Evolutionary conservation across 768 basidiomycete genomes (phyloP), one percentile per base, ranked within the genome.

Genomic region (Cystofilobasidium capitatum): DNA sequence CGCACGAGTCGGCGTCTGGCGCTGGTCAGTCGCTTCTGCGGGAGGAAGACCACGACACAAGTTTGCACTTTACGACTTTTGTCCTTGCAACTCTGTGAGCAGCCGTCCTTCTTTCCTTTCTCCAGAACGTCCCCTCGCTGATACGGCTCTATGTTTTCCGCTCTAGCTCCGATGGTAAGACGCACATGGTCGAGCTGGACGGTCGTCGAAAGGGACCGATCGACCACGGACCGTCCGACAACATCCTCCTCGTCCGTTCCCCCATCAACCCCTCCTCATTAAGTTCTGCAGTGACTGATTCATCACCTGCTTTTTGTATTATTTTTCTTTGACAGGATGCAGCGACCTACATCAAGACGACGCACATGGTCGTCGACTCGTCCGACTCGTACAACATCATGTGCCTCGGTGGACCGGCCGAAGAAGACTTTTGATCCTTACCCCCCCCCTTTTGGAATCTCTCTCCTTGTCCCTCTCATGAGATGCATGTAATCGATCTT

Each of bases 31-130:
- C 84, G 6, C 66, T 73, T 1, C 81, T 85, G 0, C 86, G 88
- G 3, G 67, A 62, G 12, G 76, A 78, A 1, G 81, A 88, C 71
- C 79, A 85, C 12, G 80, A 89, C 44, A 88, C 87, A 0, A 81
- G 88, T 72, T 79, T 90, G 10, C 93, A 96, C 77, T 97, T 93
- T 71, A 88, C 88, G 0, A 86, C 86, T 72, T 97, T 96, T 72
- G 83, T 96, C 39, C 81, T 82, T 66, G 88, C 88, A 0, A 84
- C 74, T 22, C 76, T 75, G 77, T 77, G 61, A 55, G 74, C 72
- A 16, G 3, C 9, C 20, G 24, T 9, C 8, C 16, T 35, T 24
- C 29, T 59, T 20, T 55, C 20, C 8, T 14, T 60, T 24, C 40
- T 24, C 22, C 26, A 20, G 20, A 1, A 24, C 33, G 22, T 24